These are phyloP conservation scores for Aspergillus sp. DNA, from an alignment of 2,329 filamentous ascomycete genomes.

Conservation along the genomic window DNA sequence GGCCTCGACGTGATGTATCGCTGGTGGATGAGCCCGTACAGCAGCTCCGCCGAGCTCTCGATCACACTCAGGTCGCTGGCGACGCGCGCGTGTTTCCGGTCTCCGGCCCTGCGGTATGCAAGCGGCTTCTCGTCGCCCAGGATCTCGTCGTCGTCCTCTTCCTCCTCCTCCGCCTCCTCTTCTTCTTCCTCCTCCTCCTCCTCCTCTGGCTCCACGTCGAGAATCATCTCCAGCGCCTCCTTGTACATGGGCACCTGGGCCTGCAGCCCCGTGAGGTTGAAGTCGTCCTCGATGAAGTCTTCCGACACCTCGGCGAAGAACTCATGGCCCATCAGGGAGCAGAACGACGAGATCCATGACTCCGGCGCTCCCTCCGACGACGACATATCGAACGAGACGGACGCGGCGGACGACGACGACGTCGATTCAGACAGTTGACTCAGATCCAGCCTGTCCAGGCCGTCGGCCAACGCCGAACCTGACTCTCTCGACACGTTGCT, in stretches of 20 bases:
- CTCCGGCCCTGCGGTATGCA: conserved; percentile 44
- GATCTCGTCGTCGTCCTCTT: conserved; percentile 59
- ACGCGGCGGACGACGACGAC: conserved; percentile 27
- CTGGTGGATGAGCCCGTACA: conserved; percentile 97
- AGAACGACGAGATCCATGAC: conserved; percentile 98
- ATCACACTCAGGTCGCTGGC: conserved; percentile 90
- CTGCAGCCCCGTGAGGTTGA: conserved; percentile 93
- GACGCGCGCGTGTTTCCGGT: conserved; percentile 74
- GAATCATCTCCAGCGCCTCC: conserved; percentile 97
- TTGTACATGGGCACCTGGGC: conserved; percentile 98
- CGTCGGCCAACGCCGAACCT: conserved; percentile 38
- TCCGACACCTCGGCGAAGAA: conserved; percentile 98
- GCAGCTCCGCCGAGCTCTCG: conserved; percentile 93
- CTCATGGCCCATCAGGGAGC: conserved; percentile 88
- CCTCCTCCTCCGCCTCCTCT: conserved; percentile 58
- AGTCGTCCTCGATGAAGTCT: conserved; percentile 99
- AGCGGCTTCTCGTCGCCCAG: conserved; percentile 46
- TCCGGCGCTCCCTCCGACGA: conserved; percentile 51
- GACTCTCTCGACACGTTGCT: conserved; percentile 39
- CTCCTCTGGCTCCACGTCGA: conserved; percentile 95
- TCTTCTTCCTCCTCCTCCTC: conserved; percentile 59
- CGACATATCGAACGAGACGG: conserved; percentile 35
- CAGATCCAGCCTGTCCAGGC: conserved; percentile 40
- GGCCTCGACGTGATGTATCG: conserved; percentile 94
- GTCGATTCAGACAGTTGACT: conserved; percentile 38